Base-by-base conservation (phyloP, 345 rosid species). In the Euphorbia lathyris region DNA sequence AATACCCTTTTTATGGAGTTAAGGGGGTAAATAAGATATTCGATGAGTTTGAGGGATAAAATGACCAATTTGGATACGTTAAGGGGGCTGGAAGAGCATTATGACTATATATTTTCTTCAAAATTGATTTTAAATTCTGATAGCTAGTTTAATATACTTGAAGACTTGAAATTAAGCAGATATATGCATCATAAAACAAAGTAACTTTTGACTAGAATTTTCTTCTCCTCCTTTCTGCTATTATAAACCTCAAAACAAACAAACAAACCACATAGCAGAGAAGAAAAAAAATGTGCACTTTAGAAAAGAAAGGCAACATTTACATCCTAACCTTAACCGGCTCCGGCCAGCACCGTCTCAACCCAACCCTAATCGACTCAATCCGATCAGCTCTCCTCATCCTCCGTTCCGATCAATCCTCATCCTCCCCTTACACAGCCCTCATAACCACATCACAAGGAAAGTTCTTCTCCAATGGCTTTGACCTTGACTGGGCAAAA, bases 401-500 rank as follows among this genome's bases (percentile, higher is more conserved):
- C 3, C 65, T 77, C 55, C 63, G 23, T 0, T 17, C 71, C 6
- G 36, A 51, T 4, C 71, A 63, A 48, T n/a, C 61, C 26, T 65
- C 38, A 34, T 2, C 38, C n/a, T n/a, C 79, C 36, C 57, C 80
- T 22, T 67, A 58, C 51, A 61, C 73, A 19, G 65, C 57, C 23
- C 80, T 77, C 17, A 57, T 77, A 40, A 77, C 70, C 25, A 72
- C 50, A 5, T 64, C 76, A 32, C 61, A 77, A 1, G 80, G 76
- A 66, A 77, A 67, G 65, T 77, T 62, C 73, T 72, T 77, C 73
- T 67, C 72, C 63, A 76, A 67, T 29, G 79, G 79, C 22, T 72
- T 32, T 17, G 79, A 76, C 14, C 68, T 76, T 43, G 63, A 68
- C 7, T 70, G 75, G 71, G 74, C 74, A 11, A 55, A 58, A 36